phyloP scores from a whole-genome alignment of 192 early-diverging fungal species.

The Coemansia sp. region DNA sequence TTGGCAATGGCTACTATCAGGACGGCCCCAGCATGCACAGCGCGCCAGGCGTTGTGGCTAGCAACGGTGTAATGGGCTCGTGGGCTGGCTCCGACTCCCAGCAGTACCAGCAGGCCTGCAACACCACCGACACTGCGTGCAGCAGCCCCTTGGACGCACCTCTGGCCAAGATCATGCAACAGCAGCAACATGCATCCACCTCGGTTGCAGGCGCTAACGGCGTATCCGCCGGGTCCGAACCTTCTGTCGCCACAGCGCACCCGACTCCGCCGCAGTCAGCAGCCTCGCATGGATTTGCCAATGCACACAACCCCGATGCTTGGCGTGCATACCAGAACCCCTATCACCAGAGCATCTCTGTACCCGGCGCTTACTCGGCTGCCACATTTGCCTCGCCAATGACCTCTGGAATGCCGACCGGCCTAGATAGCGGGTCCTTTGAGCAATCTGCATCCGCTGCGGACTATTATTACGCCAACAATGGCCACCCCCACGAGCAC shows the following conservation, averaged over 20 bases:
- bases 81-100: slow-evolving; percentile 8
- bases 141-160: slow-evolving; percentile 47
- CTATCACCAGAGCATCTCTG: slow-evolving; percentile 20
- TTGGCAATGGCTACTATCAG: slow-evolving; percentile 8
- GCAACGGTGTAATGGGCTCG: slow-evolving; percentile 20
- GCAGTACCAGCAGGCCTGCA: slow-evolving; percentile 11
- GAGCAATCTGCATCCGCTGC: slow-evolving; percentile 9
- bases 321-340: slow-evolving; percentile 28
- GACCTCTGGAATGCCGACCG: slow-evolving; percentile 16
- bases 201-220: slow-evolving; percentile 4
- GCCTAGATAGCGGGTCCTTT: slow-evolving; percentile 16
- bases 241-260: slow-evolving; percentile 7
- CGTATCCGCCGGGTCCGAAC: slow-evolving; percentile 4
- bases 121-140: slow-evolving; percentile 25
- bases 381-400: slow-evolving; percentile 35
- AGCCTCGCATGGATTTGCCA: slow-evolving; percentile 26
- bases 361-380: slow-evolving; percentile 21
- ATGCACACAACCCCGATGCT: slow-evolving; percentile 13
- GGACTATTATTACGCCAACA: slow-evolving; percentile 22
- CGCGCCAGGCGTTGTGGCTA: slow-evolving; percentile 1
- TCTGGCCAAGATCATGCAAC: slow-evolving; percentile 46
- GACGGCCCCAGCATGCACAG: slow-evolving; percentile 2
- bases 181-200: slow-evolving; percentile 17
- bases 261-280: slow-evolving; percentile 48
- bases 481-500: slow-evolving; percentile 4